A percentile compares a stretch with the other conserved stretches of the same genome.
These are phyloP conservation scores for Cladosporium sp. DNA, from an alignment of 2,329 filamentous ascomycete species.

Conservation along the genomic window DNA sequence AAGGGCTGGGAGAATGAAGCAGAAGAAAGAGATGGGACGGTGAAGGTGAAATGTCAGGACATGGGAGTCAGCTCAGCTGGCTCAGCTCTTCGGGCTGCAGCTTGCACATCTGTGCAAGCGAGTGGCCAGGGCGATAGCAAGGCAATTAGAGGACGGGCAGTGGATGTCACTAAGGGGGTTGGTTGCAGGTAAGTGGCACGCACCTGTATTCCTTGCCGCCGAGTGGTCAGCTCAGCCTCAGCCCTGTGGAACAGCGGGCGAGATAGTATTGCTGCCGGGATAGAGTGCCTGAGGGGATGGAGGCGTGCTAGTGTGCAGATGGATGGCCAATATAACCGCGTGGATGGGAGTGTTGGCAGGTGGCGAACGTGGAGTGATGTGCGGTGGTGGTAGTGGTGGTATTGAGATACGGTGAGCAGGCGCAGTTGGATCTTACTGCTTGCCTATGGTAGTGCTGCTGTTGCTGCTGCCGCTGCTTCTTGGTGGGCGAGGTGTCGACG, in stretches of 20 bases:
- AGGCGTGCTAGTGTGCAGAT: neutral
- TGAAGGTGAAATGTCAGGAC: neutral
- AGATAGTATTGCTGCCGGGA: neutral
- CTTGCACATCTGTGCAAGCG: neutral
- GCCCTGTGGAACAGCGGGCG: conserved; percentile 8
- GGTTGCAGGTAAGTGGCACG: conserved; percentile 10
- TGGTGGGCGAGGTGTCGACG: too few species aligned
- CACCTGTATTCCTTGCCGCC: conserved; percentile 13
- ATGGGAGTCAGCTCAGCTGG: conserved; percentile 4
- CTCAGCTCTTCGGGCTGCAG: neutral
- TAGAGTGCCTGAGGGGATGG: neutral
- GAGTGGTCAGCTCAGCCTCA: conserved; percentile 15
- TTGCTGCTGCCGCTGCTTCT: too few species aligned
- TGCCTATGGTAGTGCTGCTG: too few species aligned
- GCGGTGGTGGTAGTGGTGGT: too few species aligned
- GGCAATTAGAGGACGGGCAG: neutral
- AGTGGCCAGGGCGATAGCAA: neutral
- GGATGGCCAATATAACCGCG: neutral
- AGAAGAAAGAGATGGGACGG: neutral
- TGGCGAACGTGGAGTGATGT: too few species aligned
- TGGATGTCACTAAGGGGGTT: neutral
- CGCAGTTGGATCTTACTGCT: too few species aligned
- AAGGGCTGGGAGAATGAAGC: neutral
- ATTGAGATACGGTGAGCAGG: too few species aligned
- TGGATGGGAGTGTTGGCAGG: too few species aligned